Evolutionary conservation across 768 basidiomycete genomes (phyloP).

Genomic region (Mycena capillaripes): DNA sequence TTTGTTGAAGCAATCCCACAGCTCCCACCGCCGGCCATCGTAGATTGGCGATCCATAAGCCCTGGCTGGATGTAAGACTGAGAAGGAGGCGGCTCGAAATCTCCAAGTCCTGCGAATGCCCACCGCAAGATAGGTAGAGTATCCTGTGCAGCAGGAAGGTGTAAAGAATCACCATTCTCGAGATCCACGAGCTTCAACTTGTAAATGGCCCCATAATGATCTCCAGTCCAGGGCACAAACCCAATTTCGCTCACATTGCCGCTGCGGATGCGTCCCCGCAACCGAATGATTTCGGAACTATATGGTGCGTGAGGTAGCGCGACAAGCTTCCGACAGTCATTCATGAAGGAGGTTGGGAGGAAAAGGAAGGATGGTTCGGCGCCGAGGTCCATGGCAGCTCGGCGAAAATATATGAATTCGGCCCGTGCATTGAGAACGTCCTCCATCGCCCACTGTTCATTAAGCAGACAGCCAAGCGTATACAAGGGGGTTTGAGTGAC

Average conservation of each 20-base stretch:
- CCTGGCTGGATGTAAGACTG: neutral
- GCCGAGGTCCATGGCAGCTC: neutral
- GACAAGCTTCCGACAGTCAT: neutral
- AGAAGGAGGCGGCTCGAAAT: neutral
- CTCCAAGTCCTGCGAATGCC: neutral
- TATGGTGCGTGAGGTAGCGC: neutral
- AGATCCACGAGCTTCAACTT: neutral
- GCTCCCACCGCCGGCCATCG: neutral
- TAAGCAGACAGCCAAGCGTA: slow-evolving; percentile 2
- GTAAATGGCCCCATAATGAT: neutral
- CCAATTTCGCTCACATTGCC: neutral
- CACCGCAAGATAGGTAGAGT: neutral
- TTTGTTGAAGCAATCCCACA: neutral
- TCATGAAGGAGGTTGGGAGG: neutral
- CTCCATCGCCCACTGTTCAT: slow-evolving; percentile 2
- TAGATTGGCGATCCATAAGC: neutral
- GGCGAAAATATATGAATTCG: slow-evolving; percentile 1
- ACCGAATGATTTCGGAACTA: neutral
- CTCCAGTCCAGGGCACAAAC: neutral
- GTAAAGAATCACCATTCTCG: neutral
- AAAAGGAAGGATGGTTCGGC: neutral
- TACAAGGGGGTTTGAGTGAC: neutral
- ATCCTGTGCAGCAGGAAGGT: neutral
- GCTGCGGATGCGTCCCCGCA: neutral
- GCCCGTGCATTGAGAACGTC: slow-evolving; percentile 12